phyloP scores from a whole-genome alignment of 129 eudicot species.

The Escallonia herrerae region DNA sequence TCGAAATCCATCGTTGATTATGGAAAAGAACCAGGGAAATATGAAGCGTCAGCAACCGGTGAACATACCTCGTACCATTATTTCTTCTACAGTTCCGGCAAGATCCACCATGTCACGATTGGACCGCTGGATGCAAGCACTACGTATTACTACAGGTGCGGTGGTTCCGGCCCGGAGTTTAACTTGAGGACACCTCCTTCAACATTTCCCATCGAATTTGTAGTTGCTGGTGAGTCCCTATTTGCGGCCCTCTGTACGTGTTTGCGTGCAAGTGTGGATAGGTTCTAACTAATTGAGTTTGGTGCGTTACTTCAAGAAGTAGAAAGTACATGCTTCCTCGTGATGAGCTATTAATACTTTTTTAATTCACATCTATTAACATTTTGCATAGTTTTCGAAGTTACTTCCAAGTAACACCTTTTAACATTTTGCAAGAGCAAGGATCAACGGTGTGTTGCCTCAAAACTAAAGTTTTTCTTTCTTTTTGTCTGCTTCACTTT shows the following conservation, averaged over 20 bases:
- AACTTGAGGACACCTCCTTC: slow-evolving; percentile 65
- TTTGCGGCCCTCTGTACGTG: slow-evolving; percentile 1
- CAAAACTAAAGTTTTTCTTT: too few species aligned
- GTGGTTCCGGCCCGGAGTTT: slow-evolving; percentile 65
- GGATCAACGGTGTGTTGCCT: too few species aligned
- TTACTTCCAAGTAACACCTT: too few species aligned
- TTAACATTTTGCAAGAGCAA: too few species aligned
- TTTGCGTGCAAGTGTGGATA: not conserved
- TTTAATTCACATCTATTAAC: too few species aligned
- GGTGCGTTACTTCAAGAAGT: not conserved
- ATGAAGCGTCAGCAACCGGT: slow-evolving; percentile 50
- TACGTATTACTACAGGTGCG: slow-evolving; percentile 63
- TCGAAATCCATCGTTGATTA: slow-evolving; percentile 50
- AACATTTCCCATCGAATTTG: slow-evolving; percentile 67
- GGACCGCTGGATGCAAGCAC: slow-evolving; percentile 76
- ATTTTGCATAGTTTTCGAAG: too few species aligned
- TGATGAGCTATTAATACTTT: too few species aligned
- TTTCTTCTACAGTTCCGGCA: slow-evolving; percentile 55
- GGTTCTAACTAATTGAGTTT: not conserved
- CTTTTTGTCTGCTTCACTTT: too few species aligned
- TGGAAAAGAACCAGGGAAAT: slow-evolving; percentile 45
- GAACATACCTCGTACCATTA: slow-evolving; percentile 47
- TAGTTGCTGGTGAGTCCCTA: slow-evolving; percentile 49
- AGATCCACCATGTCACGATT: slow-evolving; percentile 60
- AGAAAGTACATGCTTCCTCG: too few species aligned